phyloP scores from a whole-genome alignment of 2,329 filamentous ascomycete genomes.

The Cytospora piceae region DNA sequence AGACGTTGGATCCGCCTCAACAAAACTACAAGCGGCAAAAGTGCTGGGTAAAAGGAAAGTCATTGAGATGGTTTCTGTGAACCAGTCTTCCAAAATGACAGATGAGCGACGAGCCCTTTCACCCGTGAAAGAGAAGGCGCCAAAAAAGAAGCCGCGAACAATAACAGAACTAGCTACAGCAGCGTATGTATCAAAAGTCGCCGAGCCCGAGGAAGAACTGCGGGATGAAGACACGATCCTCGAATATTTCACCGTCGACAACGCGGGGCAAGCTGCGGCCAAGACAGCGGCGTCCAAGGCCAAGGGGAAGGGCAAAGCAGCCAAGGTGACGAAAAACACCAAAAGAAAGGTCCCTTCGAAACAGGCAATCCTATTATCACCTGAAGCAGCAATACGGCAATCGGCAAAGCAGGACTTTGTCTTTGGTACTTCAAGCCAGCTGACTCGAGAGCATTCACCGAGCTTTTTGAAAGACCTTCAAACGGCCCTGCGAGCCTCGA shows the following conservation, averaged over 20 bases:
- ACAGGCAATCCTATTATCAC: conserved; percentile 66
- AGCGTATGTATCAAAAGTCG: conserved; percentile 56
- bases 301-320: conserved; percentile 42
- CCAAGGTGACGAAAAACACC: conserved; percentile 43
- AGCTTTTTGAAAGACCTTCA: conserved; percentile 66
- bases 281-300: conserved; percentile 34
- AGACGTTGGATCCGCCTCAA: conserved; percentile 19
- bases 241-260: conserved; percentile 47
- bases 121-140: conserved; percentile 53
- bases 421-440: conserved; percentile 85
- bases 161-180: conserved; percentile 79
- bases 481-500: conserved; percentile 63
- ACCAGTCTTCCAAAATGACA: conserved; percentile 32
- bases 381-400: conserved; percentile 67
- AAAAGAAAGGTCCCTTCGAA: conserved; percentile 44
- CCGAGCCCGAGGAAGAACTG: conserved; percentile 39
- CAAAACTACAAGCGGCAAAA: conserved; percentile 37
- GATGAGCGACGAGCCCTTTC: conserved; percentile 34
- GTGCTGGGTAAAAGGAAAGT: conserved; percentile 60
- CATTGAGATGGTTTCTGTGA: conserved; percentile 52
- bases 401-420: conserved; percentile 74
- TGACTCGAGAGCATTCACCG: conserved; percentile 74
- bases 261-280: conserved; percentile 40
- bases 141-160: conserved; percentile 73
- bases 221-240: conserved; percentile 46